phyloP scores from a whole-genome alignment of 148 eudicot genomes.

The Dysphania ambrosioides region DNA sequence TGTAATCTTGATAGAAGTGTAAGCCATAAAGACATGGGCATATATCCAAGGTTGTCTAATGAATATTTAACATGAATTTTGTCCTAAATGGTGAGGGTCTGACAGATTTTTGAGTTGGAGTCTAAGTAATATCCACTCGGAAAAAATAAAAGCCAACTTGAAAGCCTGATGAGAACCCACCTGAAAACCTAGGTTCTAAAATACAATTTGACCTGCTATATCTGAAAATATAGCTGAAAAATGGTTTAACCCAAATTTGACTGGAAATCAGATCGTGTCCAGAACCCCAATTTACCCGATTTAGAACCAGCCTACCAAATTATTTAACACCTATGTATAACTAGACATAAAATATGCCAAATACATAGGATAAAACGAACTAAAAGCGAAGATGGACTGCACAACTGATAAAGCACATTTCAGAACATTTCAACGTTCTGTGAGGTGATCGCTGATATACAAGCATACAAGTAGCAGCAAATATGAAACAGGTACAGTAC shows the following conservation, averaged over 20 bases:
- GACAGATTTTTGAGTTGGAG: background rate
- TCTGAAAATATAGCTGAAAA: background rate
- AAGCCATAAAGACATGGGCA: too few relatives aligned
- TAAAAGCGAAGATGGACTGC: slow-evolving; percentile 1
- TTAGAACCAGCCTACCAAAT: background rate
- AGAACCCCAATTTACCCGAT: background rate
- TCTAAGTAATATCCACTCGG: background rate
- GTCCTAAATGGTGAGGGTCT: background rate
- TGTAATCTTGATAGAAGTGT: background rate
- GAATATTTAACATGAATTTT: background rate
- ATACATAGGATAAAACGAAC: background rate
- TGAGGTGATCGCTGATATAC: too few relatives aligned
- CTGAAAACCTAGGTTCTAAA: background rate
- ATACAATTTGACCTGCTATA: background rate
- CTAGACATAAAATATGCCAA: background rate
- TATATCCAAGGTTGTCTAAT: background rate
- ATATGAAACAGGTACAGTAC: background rate
- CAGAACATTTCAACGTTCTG: background rate
- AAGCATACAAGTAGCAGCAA: slow-evolving; percentile 1
- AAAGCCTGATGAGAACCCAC: background rate
- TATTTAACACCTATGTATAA: background rate
- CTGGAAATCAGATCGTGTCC: background rate
- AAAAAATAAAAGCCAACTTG: background rate
- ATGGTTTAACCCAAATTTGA: background rate
- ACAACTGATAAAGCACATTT: background rate